Evolutionary conservation across 164 flowering plant genomes (phyloP).

Genomic region (Malania oleifera): DNA sequence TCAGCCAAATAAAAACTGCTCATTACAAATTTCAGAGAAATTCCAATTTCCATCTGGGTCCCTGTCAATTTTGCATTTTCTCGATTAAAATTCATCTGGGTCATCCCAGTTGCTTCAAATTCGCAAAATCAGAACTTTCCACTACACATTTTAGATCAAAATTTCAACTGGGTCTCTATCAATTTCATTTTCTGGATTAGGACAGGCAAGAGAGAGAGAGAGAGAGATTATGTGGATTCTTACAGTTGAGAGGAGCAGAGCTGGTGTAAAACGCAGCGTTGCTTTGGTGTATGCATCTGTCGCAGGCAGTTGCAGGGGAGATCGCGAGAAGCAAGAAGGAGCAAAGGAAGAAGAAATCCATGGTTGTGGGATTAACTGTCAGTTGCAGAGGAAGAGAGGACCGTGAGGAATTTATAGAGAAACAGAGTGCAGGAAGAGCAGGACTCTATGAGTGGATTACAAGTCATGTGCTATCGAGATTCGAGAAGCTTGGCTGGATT

Average conservation of each 20-base stretch:
- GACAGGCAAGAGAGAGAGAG: background rate
- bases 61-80: background rate
- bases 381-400: background rate
- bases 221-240: slow-evolving; percentile 5
- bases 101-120: no score
- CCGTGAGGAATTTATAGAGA: slow-evolving; percentile 7
- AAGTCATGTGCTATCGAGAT: slow-evolving; percentile 26
- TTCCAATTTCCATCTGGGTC: slow-evolving; percentile 20
- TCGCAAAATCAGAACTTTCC: no score
- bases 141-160: no score
- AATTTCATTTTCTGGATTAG: no score
- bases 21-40: slow-evolving; percentile 3
- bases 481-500: no score
- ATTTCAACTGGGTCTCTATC: no score
- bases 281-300: slow-evolving; percentile 66
- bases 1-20: slow-evolving; percentile 12
- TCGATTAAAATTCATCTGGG: background rate
- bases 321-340: slow-evolving; percentile 28
- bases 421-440: background rate
- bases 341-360: slow-evolving; percentile 29
- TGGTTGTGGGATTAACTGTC: no score
- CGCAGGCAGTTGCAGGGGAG: slow-evolving; percentile 64
- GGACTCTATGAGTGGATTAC: slow-evolving; percentile 25
- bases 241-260: slow-evolving; percentile 52
- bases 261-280: slow-evolving; percentile 59